Evolutionary conservation across 169 alveolate species (phyloP).

Genomic region (Cryptosporidium ryanae): DNA sequence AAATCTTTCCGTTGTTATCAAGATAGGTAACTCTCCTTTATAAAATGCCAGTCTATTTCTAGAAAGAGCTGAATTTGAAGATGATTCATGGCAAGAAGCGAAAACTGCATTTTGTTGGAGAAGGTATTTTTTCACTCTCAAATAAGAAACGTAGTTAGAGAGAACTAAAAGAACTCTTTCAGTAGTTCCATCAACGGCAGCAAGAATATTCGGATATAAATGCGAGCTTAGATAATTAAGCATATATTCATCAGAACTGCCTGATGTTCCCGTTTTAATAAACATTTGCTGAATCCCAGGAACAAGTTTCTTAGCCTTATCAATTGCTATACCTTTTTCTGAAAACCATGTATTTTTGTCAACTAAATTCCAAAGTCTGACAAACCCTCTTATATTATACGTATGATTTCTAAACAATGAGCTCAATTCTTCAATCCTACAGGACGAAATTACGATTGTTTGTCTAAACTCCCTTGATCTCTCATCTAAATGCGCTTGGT

Average conservation of each 20-base stretch:
- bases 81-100: constrained; percentile 69
- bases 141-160: constrained; percentile 40
- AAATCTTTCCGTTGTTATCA: constrained; percentile 80
- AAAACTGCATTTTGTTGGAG: constrained; percentile 68
- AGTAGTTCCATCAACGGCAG: constrained; percentile 59
- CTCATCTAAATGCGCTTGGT: constrained; percentile 79
- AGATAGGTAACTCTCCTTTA: constrained; percentile 74
- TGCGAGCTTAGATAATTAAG: constrained; percentile 16
- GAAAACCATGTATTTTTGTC: constrained; percentile 5
- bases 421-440: constrained; percentile 40
- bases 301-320: constrained; percentile 45
- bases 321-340: constrained; percentile 17
- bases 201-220: constrained; percentile 64
- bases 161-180: constrained; percentile 51
- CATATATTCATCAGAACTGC: constrained; percentile 28
- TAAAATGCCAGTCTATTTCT: constrained; percentile 71
- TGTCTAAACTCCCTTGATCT: constrained; percentile 79
- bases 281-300: constrained; percentile 48
- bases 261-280: constrained; percentile 39
- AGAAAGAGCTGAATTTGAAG: constrained; percentile 64
- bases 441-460: constrained; percentile 68
- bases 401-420: constrained; percentile 63
- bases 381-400: constrained; percentile 76
- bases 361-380: constrained; percentile 69
- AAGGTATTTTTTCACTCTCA: constrained; percentile 50